Percentiles rank a stretch among this genome's conserved stretches.
Evolutionary conservation across 2,329 filamentous ascomycete genomes (phyloP).

Genomic region (Scedosporium boydii): DNA sequence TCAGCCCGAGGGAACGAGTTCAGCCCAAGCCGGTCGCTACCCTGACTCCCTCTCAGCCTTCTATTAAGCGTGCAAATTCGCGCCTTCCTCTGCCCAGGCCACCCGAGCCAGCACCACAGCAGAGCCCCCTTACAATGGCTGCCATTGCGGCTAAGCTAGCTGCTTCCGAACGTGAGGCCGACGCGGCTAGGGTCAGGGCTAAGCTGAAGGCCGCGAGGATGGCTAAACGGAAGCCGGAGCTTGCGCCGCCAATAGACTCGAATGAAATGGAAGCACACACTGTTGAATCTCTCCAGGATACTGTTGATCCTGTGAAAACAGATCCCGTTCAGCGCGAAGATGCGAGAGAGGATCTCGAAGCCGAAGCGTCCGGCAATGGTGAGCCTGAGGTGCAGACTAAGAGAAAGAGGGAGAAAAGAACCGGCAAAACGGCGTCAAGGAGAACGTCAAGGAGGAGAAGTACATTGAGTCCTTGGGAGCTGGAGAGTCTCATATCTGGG

Average conservation of each 20-base stretch:
- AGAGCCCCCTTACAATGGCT: constrained; percentile 51
- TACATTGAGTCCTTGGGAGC: constrained; percentile 66
- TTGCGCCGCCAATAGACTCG: constrained; percentile 12
- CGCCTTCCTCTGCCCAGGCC: constrained; percentile 25
- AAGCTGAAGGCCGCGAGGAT: constrained; percentile 47
- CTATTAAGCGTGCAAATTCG: constrained; percentile 10
- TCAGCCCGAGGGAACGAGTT: not conserved
- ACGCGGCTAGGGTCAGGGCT: constrained; percentile 52
- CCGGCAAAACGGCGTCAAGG: constrained; percentile 47
- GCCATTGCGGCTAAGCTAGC: constrained; percentile 54
- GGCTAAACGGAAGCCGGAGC: constrained; percentile 14
- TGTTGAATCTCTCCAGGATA: constrained; percentile 8
- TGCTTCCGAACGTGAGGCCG: constrained; percentile 53
- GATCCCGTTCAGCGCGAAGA: constrained; percentile 13
- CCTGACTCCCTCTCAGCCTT: not conserved
- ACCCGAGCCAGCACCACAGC: constrained; percentile 31
- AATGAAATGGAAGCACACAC: constrained; percentile 7
- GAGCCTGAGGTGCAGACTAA: constrained; percentile 20
- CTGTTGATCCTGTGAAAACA: constrained; percentile 26
- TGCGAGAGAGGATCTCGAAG: constrained; percentile 12
- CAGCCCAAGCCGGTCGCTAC: not conserved
- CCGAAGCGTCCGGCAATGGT: constrained; percentile 3
- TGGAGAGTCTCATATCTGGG: constrained; percentile 53
- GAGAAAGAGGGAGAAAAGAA: constrained; percentile 42
- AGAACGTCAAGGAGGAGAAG: constrained; percentile 60